Evolutionary conservation across 768 basidiomycete genomes (phyloP).

Genomic region (Lentinula raphanica): DNA sequence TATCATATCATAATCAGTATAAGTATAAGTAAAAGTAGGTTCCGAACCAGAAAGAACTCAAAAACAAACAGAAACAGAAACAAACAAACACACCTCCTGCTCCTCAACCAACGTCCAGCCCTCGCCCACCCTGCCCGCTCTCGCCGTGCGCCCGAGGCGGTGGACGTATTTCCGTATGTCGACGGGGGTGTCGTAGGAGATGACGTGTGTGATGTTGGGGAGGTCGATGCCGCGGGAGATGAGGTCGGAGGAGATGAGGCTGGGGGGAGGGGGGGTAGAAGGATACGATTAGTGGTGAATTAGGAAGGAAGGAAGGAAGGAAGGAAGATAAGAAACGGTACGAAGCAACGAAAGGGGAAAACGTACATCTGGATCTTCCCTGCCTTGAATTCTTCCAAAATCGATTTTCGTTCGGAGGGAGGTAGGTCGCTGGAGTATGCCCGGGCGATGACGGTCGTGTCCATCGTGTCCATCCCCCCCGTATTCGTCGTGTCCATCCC

Average conservation of each 20-base stretch:
- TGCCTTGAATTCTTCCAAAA: slow-evolving; percentile 77
- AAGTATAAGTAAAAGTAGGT: too few relatives aligned
- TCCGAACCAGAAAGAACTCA: too few relatives aligned
- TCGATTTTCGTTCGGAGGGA: slow-evolving; percentile 61
- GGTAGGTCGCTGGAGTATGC: slow-evolving; percentile 88
- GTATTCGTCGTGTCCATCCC: too few relatives aligned
- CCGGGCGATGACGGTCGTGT: slow-evolving; percentile 37
- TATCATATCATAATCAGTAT: too few relatives aligned
- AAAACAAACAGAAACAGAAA: not conserved
- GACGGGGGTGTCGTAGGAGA: slow-evolving; percentile 94
- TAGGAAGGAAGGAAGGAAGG: too few relatives aligned
- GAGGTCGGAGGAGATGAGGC: slow-evolving; percentile 93
- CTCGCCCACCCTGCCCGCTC: slow-evolving; percentile 82
- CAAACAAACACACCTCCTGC: slow-evolving; percentile 58
- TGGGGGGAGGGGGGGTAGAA: too few relatives aligned
- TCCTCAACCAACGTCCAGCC: slow-evolving; percentile 97
- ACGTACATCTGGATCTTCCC: slow-evolving; percentile 80
- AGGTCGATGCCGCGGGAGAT: slow-evolving; percentile 96
- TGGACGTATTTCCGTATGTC: slow-evolving; percentile 99
- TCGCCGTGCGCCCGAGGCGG: slow-evolving; percentile 91
- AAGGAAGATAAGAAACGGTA: too few relatives aligned
- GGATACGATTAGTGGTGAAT: too few relatives aligned
- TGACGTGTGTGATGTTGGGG: slow-evolving; percentile 84
- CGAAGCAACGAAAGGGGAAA: too few relatives aligned
- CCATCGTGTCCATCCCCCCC: too few relatives aligned